Conservation (phyloP, 1,139 yeast species). For the Hyphopichia wangnamkhiaoensis region DNA sequence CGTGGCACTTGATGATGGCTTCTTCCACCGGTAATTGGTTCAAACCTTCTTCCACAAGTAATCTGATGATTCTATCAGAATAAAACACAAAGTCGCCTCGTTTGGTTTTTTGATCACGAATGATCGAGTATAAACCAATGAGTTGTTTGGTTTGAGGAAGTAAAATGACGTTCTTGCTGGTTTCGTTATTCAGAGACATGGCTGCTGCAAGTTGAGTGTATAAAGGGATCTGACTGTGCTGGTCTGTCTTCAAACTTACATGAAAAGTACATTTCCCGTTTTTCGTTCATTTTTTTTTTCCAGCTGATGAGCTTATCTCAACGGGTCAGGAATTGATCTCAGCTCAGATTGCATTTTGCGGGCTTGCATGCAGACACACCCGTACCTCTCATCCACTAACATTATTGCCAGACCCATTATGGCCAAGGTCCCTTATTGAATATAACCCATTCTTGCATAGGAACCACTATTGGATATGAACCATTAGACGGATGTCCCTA, state of each 20-base stretch:
- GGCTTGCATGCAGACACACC: no score
- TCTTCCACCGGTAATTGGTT: conserved; percentile 86
- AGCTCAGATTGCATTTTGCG: no score
- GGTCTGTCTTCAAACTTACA: no score
- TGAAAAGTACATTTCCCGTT: no score
- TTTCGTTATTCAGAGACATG: conserved; percentile 26
- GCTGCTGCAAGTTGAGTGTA: background rate
- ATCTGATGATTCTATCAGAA: conserved; percentile 88
- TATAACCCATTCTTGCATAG: no score
- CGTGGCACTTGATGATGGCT: conserved; percentile 69
- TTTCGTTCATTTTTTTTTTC: background rate
- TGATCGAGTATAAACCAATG: conserved; percentile 82
- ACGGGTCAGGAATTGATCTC: no score
- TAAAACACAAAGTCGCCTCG: conserved; percentile 94
- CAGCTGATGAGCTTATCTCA: background rate
- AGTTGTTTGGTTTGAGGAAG: conserved; percentile 90
- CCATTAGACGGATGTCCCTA: no score
- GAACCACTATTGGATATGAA: no score
- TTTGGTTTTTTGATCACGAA: conserved; percentile 74
- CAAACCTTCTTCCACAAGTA: conserved; percentile 91
- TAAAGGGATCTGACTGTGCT: background rate
- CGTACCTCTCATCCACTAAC: no score
- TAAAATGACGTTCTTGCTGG: conserved; percentile 57
- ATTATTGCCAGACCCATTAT: no score
- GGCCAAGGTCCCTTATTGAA: no score